Conservation (phyloP, 2,329 filamentous ascomycete genomes). For the Gremmenia infestans region DNA sequence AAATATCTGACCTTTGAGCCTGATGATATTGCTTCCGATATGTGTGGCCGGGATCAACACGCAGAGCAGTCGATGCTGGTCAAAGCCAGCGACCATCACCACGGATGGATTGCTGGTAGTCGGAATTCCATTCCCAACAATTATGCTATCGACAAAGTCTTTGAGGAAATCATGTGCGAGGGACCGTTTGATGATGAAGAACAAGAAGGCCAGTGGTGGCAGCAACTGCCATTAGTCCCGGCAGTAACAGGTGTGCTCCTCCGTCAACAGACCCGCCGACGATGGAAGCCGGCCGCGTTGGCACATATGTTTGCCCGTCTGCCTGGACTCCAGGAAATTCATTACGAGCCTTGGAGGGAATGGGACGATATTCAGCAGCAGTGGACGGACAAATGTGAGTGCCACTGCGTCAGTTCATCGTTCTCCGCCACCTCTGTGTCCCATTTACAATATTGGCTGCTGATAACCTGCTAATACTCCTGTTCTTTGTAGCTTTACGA, state of each 20-base stretch:
- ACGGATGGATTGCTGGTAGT: constrained; percentile 30
- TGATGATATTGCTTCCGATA: constrained; percentile 9
- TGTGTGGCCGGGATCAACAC: neutral
- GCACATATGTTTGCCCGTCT: constrained; percentile 33
- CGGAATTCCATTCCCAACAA: constrained; percentile 16
- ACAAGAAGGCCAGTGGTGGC: constrained; percentile 32
- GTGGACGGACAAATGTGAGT: constrained; percentile 30
- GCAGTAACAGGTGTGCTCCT: constrained; percentile 33
- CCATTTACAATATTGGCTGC: constrained; percentile 19
- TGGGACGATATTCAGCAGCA: constrained; percentile 15
- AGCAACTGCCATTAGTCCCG: constrained; percentile 31
- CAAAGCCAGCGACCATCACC: constrained; percentile 22
- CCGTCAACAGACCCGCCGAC: constrained; percentile 35
- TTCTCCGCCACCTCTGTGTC: constrained; percentile 12
- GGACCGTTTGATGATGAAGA: constrained; percentile 27
- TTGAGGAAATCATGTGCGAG: constrained; percentile 30
- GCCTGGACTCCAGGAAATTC: constrained; percentile 34
- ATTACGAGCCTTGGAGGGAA: constrained; percentile 38
- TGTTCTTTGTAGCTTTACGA: constrained; percentile 20
- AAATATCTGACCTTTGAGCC: constrained; percentile 29
- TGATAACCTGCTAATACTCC: constrained; percentile 15
- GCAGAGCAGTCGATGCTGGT: constrained; percentile 15
- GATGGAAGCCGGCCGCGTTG: constrained; percentile 32
- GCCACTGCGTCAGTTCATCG: constrained; percentile 19
- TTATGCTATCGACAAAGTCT: constrained; percentile 20